Evolutionary conservation across 1,284 basidiomycete genomes (phyloP), one percentile per base, ranked within the genome.

Genomic region (Tilletia caries): DNA sequence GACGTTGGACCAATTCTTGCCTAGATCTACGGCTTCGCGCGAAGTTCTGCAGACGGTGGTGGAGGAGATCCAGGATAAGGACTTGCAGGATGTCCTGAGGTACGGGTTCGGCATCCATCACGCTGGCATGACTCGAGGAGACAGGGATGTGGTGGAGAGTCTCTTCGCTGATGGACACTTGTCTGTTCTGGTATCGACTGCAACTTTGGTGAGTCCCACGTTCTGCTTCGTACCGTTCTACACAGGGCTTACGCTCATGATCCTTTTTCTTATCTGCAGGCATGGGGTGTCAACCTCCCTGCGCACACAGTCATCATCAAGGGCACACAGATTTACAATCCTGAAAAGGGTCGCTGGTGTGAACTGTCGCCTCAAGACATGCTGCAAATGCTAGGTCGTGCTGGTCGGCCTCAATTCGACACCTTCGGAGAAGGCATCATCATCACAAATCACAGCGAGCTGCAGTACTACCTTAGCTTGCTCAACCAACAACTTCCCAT

Each of bases 301-400:
- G 95, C 95, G 0, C 96, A 98, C 79, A 92, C 93, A 2, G 95
- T 98, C 84, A 95, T 98, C 85, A 98, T 98, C 87, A 99, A 98
- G 84, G 96, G 96, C 43, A 98, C 96, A 0, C 95, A 98, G 85
- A 95, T 98, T 73, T 98, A 98, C 86, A 97, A 97, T 83, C 96
- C 96, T 0, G 95, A 96, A 84, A 97, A 98, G 85, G 96, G 96
- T 27, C 90, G 92, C 8, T 98, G 95, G 96, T 90, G 92, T 8
- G 96, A 98, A 84, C 85, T 98, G 13, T 96, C 94, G 0, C 91
- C 92, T 0, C 95, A 98, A 84, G 96, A 98, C 80, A 94, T 98
- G 6, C 86, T 98, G 4, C 96, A 99, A 85, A 98, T 99, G 96
- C 90, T 98, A 4, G 96, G 96, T 67, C 90, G 95, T 82, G 96